phyloP scores from a whole-genome alignment of 2,329 filamentous ascomycete genomes.

The Aspergillus sp. region DNA sequence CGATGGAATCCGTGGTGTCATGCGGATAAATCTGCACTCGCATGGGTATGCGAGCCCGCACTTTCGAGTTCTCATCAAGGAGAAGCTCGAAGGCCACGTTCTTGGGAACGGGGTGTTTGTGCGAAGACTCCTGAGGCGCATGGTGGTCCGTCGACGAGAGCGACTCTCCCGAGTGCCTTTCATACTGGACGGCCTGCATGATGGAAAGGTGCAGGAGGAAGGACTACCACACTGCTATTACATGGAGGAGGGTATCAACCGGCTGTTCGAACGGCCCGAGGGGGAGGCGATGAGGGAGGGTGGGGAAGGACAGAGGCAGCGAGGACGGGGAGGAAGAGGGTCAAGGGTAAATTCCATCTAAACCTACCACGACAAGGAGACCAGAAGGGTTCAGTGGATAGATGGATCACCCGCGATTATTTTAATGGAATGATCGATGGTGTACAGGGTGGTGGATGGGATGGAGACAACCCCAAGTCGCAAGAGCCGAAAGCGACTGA shows the following conservation, averaged over 20 bases:
- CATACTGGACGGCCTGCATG: slow-evolving; percentile 37
- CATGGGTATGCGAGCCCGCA: slow-evolving; percentile 63
- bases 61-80: slow-evolving; percentile 56
- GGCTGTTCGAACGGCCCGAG: slow-evolving; percentile 25
- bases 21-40: slow-evolving; percentile 85
- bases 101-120: slow-evolving; percentile 48
- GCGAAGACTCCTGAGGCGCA: slow-evolving; percentile 35
- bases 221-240: slow-evolving; percentile 28
- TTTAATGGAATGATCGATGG: slow-evolving; percentile 30
- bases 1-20: slow-evolving; percentile 95
- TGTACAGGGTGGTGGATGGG: slow-evolving; percentile 28
- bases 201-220: slow-evolving; percentile 23
- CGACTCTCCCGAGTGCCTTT: slow-evolving; percentile 34
- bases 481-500: slow-evolving; percentile 35
- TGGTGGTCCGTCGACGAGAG: slow-evolving; percentile 26
- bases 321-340: slow-evolving; percentile 24
- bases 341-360: slow-evolving; percentile 32
- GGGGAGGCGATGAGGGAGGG: slow-evolving; percentile 10
- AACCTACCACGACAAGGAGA: slow-evolving; percentile 37
- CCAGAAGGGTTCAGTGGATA: slow-evolving; percentile 25
- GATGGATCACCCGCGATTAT: slow-evolving; percentile 34
- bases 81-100: slow-evolving; percentile 65
- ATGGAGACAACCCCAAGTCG: slow-evolving; percentile 29
- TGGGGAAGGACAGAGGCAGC: slow-evolving; percentile 11
- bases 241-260: slow-evolving; percentile 34